phyloP scores from a whole-genome alignment of 768 basidiomycete genomes.

The Asterophora parasitica region DNA sequence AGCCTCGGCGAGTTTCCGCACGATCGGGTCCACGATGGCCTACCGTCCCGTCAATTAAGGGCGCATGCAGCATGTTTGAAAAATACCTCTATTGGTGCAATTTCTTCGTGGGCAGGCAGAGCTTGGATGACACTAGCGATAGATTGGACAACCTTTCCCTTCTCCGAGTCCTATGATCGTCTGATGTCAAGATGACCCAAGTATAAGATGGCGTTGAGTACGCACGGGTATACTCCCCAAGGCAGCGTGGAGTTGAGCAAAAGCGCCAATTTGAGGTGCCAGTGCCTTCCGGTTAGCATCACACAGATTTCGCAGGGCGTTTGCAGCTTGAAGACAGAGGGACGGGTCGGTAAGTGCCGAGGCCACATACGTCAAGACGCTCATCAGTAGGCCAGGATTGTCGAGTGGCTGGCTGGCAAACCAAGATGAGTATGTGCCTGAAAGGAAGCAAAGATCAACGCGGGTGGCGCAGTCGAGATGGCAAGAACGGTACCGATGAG shows the following conservation, averaged over 20 bases:
- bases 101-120: constrained; percentile 70
- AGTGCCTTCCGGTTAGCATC: constrained; percentile 85
- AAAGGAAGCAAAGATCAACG: neutral
- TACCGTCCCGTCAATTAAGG: constrained; percentile 21
- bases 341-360: constrained; percentile 61
- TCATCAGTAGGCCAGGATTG: constrained; percentile 49
- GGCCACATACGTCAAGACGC: constrained; percentile 64
- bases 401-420: constrained; percentile 49
- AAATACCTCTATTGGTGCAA: constrained; percentile 68
- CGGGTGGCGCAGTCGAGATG: neutral
- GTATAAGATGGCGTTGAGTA: constrained; percentile 3
- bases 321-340: constrained; percentile 70
- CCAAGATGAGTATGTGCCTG: constrained; percentile 74
- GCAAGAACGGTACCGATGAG: constrained; percentile 58
- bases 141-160: constrained; percentile 82
- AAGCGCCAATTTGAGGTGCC: constrained; percentile 78
- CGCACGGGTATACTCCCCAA: constrained; percentile 70
- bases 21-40: constrained; percentile 73
- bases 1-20: constrained; percentile 62
- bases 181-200: no score
- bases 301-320: constrained; percentile 79
- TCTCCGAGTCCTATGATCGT: constrained; percentile 1
- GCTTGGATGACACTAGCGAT: constrained; percentile 94
- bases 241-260: constrained; percentile 78
- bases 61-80: neutral